Conservation (phyloP, 1,139 yeast genomes). For the Kazachstania sp. region DNA sequence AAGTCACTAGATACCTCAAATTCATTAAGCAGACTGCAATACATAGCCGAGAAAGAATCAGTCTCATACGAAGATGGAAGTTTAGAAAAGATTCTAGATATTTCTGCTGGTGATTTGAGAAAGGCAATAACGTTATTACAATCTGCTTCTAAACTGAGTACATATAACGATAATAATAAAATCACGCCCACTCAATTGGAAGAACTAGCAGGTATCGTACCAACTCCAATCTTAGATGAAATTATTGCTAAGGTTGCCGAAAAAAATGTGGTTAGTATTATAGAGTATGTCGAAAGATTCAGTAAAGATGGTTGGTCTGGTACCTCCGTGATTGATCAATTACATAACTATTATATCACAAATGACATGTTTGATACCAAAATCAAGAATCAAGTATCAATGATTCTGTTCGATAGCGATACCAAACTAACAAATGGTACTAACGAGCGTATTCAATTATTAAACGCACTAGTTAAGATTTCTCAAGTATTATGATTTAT, state of each 20-base stretch:
- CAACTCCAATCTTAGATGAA: constrained; percentile 41
- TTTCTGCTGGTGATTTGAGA: constrained; percentile 84
- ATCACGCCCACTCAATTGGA: constrained; percentile 35
- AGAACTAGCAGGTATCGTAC: constrained; percentile 84
- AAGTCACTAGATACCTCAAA: constrained; percentile 62
- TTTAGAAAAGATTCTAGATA: constrained; percentile 51
- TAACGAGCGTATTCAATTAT: constrained; percentile 78
- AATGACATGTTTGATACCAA: constrained; percentile 46
- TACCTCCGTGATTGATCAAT: constrained; percentile 64
- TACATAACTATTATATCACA: constrained; percentile 64
- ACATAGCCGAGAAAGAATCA: constrained; percentile 44
- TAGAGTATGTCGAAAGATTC: constrained; percentile 44
- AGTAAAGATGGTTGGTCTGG: constrained; percentile 83
- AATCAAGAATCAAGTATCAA: constrained; percentile 58
- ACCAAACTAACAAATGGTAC: constrained; percentile 73
- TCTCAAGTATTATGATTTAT: constrained; percentile 30
- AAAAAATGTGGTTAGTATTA: constrained; percentile 38
- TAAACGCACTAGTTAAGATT: constrained; percentile 58
- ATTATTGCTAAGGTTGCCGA: constrained; percentile 36
- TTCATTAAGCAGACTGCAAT: constrained; percentile 58
- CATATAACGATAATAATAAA: constrained; percentile 17
- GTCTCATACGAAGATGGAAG: constrained; percentile 44
- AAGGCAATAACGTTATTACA: constrained; percentile 87
- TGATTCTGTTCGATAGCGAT: constrained; percentile 66
- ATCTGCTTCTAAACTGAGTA: constrained; percentile 64